Conservation (phyloP, 2,329 filamentous ascomycete species). For the Tolypocladium amazonense region DNA sequence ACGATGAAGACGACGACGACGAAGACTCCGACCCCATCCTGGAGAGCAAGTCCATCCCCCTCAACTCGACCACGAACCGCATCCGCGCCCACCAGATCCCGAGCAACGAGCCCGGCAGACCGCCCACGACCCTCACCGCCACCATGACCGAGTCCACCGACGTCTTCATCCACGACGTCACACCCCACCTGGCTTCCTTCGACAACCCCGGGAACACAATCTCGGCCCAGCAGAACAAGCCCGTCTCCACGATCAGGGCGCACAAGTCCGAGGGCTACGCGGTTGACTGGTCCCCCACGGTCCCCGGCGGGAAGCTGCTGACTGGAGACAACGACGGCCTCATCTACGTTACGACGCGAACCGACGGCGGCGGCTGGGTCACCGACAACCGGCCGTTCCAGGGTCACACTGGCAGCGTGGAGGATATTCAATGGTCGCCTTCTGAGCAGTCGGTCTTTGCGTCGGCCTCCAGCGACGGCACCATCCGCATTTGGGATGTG, state of each 20-base stretch:
- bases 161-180: constrained; percentile 89
- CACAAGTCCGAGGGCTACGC: constrained; percentile 94
- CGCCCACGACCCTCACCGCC: constrained; percentile 76
- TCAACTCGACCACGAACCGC: constrained; percentile 83
- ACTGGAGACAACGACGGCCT: constrained; percentile 86
- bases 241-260: constrained; percentile 74
- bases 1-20: constrained; percentile 62
- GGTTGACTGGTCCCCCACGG: constrained; percentile 81
- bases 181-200: constrained; percentile 78
- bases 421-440: constrained; percentile 96
- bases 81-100: constrained; percentile 79
- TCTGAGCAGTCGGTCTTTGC: constrained; percentile 89
- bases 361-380: constrained; percentile 79
- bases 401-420: constrained; percentile 76
- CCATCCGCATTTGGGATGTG: constrained; percentile 91
- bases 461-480: constrained; percentile 87
- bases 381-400: constrained; percentile 76
- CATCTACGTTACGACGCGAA: constrained; percentile 81
- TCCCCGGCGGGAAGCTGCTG: constrained; percentile 72
- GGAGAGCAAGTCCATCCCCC: constrained; percentile 80
- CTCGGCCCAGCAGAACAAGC: constrained; percentile 76
- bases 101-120: constrained; percentile 55
- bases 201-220: constrained; percentile 78
- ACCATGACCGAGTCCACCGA: constrained; percentile 86
- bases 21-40: constrained; percentile 81